phyloP scores from a whole-genome alignment of 768 basidiomycete species.

The Boletus barrowsii region DNA sequence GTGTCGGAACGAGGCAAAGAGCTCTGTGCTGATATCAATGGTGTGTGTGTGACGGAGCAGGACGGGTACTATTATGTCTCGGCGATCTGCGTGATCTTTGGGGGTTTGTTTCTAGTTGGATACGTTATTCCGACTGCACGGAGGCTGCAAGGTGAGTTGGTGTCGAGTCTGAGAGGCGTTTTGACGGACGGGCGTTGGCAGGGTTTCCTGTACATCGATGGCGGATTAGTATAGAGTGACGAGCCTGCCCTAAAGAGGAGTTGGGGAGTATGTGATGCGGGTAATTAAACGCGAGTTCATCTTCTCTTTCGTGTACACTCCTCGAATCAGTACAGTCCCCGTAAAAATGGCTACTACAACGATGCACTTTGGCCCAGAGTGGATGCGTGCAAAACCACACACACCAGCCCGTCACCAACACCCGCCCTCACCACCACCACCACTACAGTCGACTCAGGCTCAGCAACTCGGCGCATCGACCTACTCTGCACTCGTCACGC shows the following conservation, averaged over 20 bases:
- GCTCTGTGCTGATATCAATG: conserved; percentile 69
- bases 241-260: conserved; percentile 34
- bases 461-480: conserved; percentile 64
- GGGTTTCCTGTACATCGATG: conserved; percentile 68
- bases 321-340: background rate
- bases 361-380: conserved; percentile 90
- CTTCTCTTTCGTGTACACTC: no score
- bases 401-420: conserved; percentile 49
- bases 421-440: conserved; percentile 64
- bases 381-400: conserved; percentile 83
- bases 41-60: conserved; percentile 75
- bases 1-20: conserved; percentile 89
- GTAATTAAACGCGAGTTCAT: conserved; percentile 20
- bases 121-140: conserved; percentile 85
- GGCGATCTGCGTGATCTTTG: conserved; percentile 72
- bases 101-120: conserved; percentile 65
- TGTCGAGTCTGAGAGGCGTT: background rate
- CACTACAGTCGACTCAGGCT: conserved; percentile 37
- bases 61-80: conserved; percentile 94
- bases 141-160: conserved; percentile 74
- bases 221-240: conserved; percentile 49
- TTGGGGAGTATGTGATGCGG: conserved; percentile 5
- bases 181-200: conserved; percentile 28
- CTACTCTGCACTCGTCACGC: conserved; percentile 56
- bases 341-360: conserved; percentile 57